Percentiles rank a stretch among this genome's conserved stretches.
These are phyloP conservation scores for Sphenostylis stenocarpa DNA, from an alignment of 306 rosid species.

Conservation along the genomic window DNA sequence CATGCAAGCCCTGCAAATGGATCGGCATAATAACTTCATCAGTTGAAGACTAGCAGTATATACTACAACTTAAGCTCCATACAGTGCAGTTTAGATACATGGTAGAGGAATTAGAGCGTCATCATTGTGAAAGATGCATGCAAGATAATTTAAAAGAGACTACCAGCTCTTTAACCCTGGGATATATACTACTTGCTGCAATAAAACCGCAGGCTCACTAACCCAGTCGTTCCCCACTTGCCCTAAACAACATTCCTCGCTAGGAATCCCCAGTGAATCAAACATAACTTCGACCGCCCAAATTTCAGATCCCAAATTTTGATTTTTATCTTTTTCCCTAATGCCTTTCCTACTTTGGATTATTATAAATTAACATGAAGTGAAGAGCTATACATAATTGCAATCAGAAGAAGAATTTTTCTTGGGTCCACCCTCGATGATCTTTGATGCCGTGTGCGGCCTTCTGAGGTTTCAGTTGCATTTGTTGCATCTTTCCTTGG, in stretches of 20 bases:
- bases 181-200: neutral
- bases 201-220: constrained; percentile 16
- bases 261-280: neutral
- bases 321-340: constrained; percentile 13
- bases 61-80: neutral
- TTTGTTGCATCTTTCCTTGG: constrained; percentile 67
- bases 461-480: constrained; percentile 68
- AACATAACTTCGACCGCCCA: neutral
- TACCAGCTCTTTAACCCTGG: constrained; percentile 10
- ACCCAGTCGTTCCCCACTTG: neutral
- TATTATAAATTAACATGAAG: constrained; percentile 25
- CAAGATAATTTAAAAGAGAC: constrained; percentile 6
- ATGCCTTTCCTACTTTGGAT: constrained; percentile 15
- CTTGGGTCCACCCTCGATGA: constrained; percentile 97
- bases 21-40: constrained; percentile 27
- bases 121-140: neutral
- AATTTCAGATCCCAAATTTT: constrained; percentile 15
- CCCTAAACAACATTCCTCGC: neutral
- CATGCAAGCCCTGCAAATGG: constrained; percentile 91
- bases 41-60: constrained; percentile 22
- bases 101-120: constrained; percentile 1
- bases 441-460: constrained; percentile 74
- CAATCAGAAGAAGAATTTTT: constrained; percentile 90
- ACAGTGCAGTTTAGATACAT: constrained; percentile 2
- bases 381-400: constrained; percentile 69